Percentiles rank a stretch among this genome's conserved stretches.
Evolutionary conservation across 306 rosid genomes (phyloP).

Genomic region (Sesbania bispinosa): DNA sequence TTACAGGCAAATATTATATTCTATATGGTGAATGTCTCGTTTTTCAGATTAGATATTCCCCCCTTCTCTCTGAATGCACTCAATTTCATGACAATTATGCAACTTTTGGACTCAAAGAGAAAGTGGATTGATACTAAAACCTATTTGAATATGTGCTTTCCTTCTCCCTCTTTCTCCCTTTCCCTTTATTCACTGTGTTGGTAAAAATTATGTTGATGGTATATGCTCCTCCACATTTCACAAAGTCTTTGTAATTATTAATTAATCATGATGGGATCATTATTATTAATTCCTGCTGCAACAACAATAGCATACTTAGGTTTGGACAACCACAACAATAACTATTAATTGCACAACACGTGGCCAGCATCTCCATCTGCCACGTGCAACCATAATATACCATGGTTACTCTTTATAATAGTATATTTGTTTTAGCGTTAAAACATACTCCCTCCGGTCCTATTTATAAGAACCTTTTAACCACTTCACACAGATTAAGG

Average conservation of each 20-base stretch:
- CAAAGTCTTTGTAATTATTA: conserved; percentile 27
- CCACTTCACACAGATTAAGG: no score
- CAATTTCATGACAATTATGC: conserved; percentile 65
- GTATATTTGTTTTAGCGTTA: no score
- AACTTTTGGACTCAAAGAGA: conserved; percentile 69
- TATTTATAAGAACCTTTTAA: no score
- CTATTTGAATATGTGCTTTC: conserved; percentile 84
- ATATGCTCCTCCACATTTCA: conserved; percentile 53
- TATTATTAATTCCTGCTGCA: conserved; percentile 31
- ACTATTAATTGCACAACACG: conserved; percentile 42
- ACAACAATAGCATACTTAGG: conserved; percentile 29
- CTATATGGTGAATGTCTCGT: conserved; percentile 62
- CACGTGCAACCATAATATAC: neutral
- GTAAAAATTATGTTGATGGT: conserved; percentile 41
- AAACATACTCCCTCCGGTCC: no score
- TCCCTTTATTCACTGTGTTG: conserved; percentile 45
- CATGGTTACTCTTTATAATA: neutral
- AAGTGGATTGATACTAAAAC: conserved; percentile 69
- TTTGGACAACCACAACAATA: conserved; percentile 38
- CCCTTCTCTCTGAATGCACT: conserved; percentile 64
- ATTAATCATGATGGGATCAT: conserved; percentile 48
- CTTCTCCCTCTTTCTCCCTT: conserved; percentile 29
- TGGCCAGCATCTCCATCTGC: conserved; percentile 40
- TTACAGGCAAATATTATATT: conserved; percentile 61
- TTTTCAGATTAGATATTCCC: conserved; percentile 71